These are phyloP conservation scores for Oryza glumipatula DNA, from an alignment of 176 grass and related monocot species.

Conservation along the genomic window DNA sequence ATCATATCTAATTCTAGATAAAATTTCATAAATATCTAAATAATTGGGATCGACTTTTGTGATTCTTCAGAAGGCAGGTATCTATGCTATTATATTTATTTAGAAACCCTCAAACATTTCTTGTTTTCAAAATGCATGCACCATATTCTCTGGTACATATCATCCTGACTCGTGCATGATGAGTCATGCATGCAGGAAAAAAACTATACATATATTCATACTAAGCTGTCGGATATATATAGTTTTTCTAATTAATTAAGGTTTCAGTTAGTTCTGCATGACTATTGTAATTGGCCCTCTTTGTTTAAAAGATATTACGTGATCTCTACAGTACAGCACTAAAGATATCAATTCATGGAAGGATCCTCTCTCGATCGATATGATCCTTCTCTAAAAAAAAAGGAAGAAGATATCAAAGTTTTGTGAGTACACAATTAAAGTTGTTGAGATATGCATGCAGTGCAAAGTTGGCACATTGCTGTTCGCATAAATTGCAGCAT, in stretches of 20 bases:
- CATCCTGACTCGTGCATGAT: constrained; percentile 17
- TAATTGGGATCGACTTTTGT: neutral
- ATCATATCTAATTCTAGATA: no score
- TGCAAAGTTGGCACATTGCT: constrained; percentile 45
- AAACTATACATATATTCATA: neutral
- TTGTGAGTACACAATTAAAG: constrained; percentile 28
- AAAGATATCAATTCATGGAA: constrained; percentile 21
- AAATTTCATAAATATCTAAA: neutral
- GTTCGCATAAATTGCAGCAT: constrained; percentile 51
- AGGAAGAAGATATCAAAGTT: constrained; percentile 8
- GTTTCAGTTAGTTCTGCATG: neutral
- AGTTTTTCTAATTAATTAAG: neutral
- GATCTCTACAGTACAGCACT: constrained; percentile 39
- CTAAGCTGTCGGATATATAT: neutral
- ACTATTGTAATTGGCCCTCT: neutral
- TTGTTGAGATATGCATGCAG: constrained; percentile 53
- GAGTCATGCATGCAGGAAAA: constrained; percentile 29
- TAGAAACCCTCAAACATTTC: neutral
- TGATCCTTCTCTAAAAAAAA: neutral
- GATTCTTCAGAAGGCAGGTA: neutral
- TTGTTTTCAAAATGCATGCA: neutral
- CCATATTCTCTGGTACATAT: neutral
- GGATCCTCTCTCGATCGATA: neutral
- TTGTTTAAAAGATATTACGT: constrained; percentile 52
- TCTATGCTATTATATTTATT: neutral